Evolutionary conservation across 2,329 filamentous ascomycete species (phyloP).

Genomic region (Orbilia ellipsospora): DNA sequence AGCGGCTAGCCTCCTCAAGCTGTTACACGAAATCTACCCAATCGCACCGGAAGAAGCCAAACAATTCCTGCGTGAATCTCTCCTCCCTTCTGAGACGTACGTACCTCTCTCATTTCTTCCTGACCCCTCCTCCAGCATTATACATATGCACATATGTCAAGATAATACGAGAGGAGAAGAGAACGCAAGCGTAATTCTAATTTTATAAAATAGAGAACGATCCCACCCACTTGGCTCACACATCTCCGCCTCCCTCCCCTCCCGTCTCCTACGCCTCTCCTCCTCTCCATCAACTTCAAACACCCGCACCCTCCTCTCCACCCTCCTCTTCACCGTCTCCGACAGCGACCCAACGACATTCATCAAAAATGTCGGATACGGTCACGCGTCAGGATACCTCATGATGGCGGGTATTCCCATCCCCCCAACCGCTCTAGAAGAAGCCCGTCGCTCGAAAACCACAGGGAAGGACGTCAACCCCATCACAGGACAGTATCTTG

Average conservation of each 20-base stretch:
- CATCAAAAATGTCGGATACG: constrained; percentile 92
- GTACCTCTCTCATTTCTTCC: constrained; percentile 7
- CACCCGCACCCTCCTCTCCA: constrained; percentile 78
- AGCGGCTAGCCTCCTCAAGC: constrained; percentile 78
- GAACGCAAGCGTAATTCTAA: too few relatives aligned
- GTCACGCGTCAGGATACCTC: constrained; percentile 89
- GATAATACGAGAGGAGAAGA: too few relatives aligned
- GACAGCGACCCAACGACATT: constrained; percentile 81
- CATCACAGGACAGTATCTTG: constrained; percentile 83
- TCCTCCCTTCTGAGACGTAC: constrained; percentile 77
- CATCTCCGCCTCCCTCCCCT: constrained; percentile 76
- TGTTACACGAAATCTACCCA: constrained; percentile 77
- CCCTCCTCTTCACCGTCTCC: constrained; percentile 87
- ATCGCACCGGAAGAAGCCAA: constrained; percentile 73
- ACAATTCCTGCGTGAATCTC: constrained; percentile 71
- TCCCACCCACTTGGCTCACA: constrained; percentile 75
- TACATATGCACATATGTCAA: too few relatives aligned
- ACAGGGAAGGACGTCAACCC: constrained; percentile 75
- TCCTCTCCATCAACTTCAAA: constrained; percentile 77
- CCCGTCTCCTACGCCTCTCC: constrained; percentile 80
- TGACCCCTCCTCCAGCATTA: background rate
- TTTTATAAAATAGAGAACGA: constrained; percentile 68
- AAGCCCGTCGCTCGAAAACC: constrained; percentile 9
- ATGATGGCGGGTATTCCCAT: constrained; percentile 84
- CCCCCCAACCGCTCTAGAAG: constrained; percentile 71